Evolutionary conservation across 2,329 filamentous ascomycete genomes (phyloP).

Genomic region (Passalora sequoiae): DNA sequence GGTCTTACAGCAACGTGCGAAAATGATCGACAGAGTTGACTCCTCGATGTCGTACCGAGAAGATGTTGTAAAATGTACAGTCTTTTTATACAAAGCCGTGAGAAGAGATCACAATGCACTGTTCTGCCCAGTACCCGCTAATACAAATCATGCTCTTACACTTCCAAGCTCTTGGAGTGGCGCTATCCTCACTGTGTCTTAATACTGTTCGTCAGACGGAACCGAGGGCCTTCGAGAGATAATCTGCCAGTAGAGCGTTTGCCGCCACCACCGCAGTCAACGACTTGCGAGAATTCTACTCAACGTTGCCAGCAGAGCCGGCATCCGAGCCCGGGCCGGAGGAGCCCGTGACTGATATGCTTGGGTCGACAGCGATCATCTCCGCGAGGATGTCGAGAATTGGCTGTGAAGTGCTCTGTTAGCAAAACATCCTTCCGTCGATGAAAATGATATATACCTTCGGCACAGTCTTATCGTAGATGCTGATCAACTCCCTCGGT

Average conservation of each 20-base stretch:
- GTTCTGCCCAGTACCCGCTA: constrained; percentile 7
- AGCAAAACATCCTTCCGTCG: too few relatives aligned
- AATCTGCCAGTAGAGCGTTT: background rate
- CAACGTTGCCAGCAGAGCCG: constrained; percentile 28
- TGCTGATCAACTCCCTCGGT: constrained; percentile 84
- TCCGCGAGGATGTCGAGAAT: constrained; percentile 94
- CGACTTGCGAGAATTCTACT: constrained; percentile 16
- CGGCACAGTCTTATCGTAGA: constrained; percentile 97
- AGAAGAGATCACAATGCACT: constrained; percentile 12
- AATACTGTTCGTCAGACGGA: too few relatives aligned
- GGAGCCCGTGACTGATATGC: constrained; percentile 37
- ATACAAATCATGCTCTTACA: constrained; percentile 6
- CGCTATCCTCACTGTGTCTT: too few relatives aligned
- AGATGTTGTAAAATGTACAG: too few relatives aligned
- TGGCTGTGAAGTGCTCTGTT: constrained; percentile 52
- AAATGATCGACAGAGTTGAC: too few relatives aligned
- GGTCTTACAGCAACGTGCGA: too few relatives aligned
- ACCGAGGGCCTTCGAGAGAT: too few relatives aligned
- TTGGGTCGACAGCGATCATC: constrained; percentile 91
- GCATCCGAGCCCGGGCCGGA: constrained; percentile 21
- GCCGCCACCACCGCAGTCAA: too few relatives aligned
- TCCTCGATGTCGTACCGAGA: too few relatives aligned
- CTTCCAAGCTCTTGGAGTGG: too few relatives aligned
- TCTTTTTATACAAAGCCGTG: constrained; percentile 13
- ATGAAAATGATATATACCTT: constrained; percentile 62